A percentile compares a stretch with the other conserved stretches of the same genome.
Evolutionary conservation across 2,329 filamentous ascomycete species (phyloP).

Genomic region (Reticulascus tulasneorum): DNA sequence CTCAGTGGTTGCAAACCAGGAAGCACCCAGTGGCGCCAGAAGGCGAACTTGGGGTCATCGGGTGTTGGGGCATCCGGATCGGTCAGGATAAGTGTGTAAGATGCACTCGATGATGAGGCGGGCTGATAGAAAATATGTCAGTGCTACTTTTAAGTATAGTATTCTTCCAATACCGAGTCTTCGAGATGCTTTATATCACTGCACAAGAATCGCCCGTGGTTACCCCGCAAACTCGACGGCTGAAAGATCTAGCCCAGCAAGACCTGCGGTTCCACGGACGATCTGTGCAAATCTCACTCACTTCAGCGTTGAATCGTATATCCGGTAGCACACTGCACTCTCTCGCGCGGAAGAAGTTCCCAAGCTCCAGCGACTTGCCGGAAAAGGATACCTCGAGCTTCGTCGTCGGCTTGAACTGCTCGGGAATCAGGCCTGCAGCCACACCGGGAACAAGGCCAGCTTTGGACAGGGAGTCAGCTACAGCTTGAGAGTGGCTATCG

Average conservation of each 20-base stretch:
- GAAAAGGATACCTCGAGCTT: slow-evolving; percentile 32
- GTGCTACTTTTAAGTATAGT: too few species aligned
- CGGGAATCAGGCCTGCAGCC: slow-evolving; percentile 35
- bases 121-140: slow-evolving; percentile 13
- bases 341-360: slow-evolving; percentile 34
- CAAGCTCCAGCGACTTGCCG: slow-evolving; percentile 28
- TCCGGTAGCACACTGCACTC: slow-evolving; percentile 33
- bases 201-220: too few species aligned
- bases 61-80: slow-evolving; percentile 54
- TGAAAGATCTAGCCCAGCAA: too few species aligned
- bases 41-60: slow-evolving; percentile 50
- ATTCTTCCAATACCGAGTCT: too few species aligned
- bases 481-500: slow-evolving; percentile 16
- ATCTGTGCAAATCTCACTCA: slow-evolving; percentile 4
- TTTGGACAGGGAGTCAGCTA: slow-evolving; percentile 28
- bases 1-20: slow-evolving; percentile 31
- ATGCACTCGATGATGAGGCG: slow-evolving; percentile 21
- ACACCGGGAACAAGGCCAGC: slow-evolving; percentile 36
- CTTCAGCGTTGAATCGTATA: slow-evolving; percentile 31
- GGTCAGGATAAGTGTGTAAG: slow-evolving; percentile 45
- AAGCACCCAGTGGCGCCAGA: slow-evolving; percentile 52
- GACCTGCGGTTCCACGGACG: too few species aligned
- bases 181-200: too few species aligned
- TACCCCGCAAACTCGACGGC: too few species aligned
- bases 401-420: slow-evolving; percentile 36